Conservation (phyloP, 805 yeast genomes). For the Maudiozyma pseudohumilis region DNA sequence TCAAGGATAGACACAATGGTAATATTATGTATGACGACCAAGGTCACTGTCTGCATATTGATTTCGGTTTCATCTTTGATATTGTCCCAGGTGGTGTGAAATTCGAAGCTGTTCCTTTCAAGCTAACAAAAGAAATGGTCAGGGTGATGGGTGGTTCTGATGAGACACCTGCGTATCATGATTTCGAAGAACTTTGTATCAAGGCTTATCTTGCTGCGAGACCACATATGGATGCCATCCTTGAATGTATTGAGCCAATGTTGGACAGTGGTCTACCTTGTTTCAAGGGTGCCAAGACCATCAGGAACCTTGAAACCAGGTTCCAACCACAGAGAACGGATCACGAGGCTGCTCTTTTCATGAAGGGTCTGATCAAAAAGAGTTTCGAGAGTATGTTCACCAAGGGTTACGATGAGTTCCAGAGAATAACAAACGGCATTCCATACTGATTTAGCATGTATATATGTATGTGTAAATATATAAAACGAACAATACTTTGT, state of each 20-base stretch:
- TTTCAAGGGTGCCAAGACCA: slow-evolving; percentile 74
- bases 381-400: slow-evolving; percentile 84
- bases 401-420: slow-evolving; percentile 95
- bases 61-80: slow-evolving; percentile 97
- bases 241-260: slow-evolving; percentile 86
- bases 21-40: slow-evolving; percentile 92
- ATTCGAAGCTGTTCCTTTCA: slow-evolving; percentile 97
- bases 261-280: slow-evolving; percentile 92
- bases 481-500: background rate
- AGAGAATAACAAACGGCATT: slow-evolving; percentile 90
- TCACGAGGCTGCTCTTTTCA: slow-evolving; percentile 70
- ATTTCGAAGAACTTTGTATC: slow-evolving; percentile 93
- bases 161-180: slow-evolving; percentile 73
- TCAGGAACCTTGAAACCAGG: slow-evolving; percentile 63
- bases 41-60: slow-evolving; percentile 93
- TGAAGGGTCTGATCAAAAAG: slow-evolving; percentile 66
- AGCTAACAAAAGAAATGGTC: slow-evolving; percentile 92
- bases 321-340: slow-evolving; percentile 77
- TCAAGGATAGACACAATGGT: slow-evolving; percentile 97
- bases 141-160: slow-evolving; percentile 88
- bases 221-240: slow-evolving; percentile 76
- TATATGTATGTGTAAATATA: background rate
- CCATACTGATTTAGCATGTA: slow-evolving; percentile 51
- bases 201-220: slow-evolving; percentile 85
- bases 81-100: slow-evolving; percentile 98